Conservation (phyloP, 1,284 basidiomycete genomes). For the Cryptococcus sp. region DNA sequence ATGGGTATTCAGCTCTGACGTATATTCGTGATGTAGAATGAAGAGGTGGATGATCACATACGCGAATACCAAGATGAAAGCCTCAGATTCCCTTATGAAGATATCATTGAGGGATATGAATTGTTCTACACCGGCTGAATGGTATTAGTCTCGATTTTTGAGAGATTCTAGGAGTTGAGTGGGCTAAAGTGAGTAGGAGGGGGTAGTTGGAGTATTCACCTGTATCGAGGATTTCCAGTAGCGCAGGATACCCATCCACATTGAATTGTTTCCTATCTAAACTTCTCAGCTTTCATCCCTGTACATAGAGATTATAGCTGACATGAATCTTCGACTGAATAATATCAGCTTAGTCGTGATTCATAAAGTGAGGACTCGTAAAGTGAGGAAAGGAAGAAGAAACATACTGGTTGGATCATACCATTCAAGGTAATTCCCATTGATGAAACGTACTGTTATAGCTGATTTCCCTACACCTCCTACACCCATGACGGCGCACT, state of each 20-base stretch:
- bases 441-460: slow-evolving; percentile 34
- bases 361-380: not conserved
- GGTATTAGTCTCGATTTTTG: no score
- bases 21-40: not conserved
- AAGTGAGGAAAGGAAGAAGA: not conserved
- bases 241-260: slow-evolving; percentile 28
- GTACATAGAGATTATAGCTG: not conserved
- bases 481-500: slow-evolving; percentile 35
- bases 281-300: not conserved
- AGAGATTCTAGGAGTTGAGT: not conserved
- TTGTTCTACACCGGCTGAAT: slow-evolving; percentile 33
- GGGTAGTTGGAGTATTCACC: slow-evolving; percentile 11
- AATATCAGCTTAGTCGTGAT: not conserved
- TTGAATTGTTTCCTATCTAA: slow-evolving; percentile 32
- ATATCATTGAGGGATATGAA: slow-evolving; percentile 30
- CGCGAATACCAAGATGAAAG: slow-evolving; percentile 39
- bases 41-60: slow-evolving; percentile 6
- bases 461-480: slow-evolving; percentile 40
- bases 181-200: not conserved
- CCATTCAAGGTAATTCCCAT: slow-evolving; percentile 31
- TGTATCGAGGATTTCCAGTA: slow-evolving; percentile 40
- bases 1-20: not conserved
- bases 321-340: slow-evolving; percentile 34
- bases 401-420: slow-evolving; percentile 38
- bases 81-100: slow-evolving; percentile 33